These are phyloP conservation scores for Rosa rugosa DNA, from an alignment of 306 rosid genomes.

Conservation along the genomic window DNA sequence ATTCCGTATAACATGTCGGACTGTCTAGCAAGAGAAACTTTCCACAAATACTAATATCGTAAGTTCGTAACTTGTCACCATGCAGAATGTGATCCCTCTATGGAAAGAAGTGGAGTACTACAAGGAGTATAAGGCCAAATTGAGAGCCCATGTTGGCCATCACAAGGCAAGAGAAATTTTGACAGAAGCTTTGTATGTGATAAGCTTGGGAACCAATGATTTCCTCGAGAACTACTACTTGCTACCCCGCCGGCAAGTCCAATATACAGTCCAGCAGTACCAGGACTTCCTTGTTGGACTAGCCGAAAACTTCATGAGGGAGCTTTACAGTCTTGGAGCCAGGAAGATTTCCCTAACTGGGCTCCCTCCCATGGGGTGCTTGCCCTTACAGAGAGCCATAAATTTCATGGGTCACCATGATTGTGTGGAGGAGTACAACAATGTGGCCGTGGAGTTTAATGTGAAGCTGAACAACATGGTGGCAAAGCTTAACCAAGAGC, in stretches of 20 bases:
- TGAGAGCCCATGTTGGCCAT: slow-evolving; percentile 48
- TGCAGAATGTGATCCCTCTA: slow-evolving; percentile 76
- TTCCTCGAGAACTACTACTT: slow-evolving; percentile 70
- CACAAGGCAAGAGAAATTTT: slow-evolving; percentile 41
- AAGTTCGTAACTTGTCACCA: not conserved
- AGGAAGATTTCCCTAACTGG: slow-evolving; percentile 62
- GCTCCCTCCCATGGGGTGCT: slow-evolving; percentile 82
- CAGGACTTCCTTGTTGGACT: slow-evolving; percentile 47
- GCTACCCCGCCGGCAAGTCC: slow-evolving; percentile 36
- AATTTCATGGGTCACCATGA: slow-evolving; percentile 31
- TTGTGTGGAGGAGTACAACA: slow-evolving; percentile 41
- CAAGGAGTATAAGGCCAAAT: slow-evolving; percentile 54
- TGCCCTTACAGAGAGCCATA: slow-evolving; percentile 71
- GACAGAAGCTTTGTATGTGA: slow-evolving; percentile 47
- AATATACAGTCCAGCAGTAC: slow-evolving; percentile 44
- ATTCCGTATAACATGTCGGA: not conserved
- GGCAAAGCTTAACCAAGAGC: slow-evolving; percentile 33
- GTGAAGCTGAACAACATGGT: slow-evolving; percentile 31
- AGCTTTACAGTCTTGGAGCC: slow-evolving; percentile 52
- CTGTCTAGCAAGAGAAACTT: not conserved
- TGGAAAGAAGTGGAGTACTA: slow-evolving; percentile 72
- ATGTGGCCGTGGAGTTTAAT: slow-evolving; percentile 46
- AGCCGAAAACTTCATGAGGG: slow-evolving; percentile 44
- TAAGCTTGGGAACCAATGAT: slow-evolving; percentile 76
- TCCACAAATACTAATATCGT: not conserved